Percentiles rank a stretch among this genome's conserved stretches.
These are phyloP conservation scores for Trichosanthes cucumerina DNA, from an alignment of 306 rosid genomes.

Conservation along the genomic window DNA sequence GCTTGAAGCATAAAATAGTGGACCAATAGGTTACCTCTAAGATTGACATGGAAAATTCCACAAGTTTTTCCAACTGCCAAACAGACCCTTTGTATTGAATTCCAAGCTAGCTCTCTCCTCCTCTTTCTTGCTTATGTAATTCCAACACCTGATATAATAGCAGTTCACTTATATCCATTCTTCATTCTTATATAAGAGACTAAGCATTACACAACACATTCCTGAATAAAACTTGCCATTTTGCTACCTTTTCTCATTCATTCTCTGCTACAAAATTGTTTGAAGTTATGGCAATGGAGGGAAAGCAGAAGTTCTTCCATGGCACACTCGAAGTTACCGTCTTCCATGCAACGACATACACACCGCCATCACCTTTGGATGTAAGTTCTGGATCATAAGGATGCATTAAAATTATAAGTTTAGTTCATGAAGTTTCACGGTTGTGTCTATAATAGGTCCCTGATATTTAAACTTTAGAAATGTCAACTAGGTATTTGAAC, in stretches of 20 bases:
- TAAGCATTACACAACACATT: not conserved
- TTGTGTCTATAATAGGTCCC: no score
- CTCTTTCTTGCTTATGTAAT: slow-evolving; percentile 14
- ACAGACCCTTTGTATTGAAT: slow-evolving; percentile 31
- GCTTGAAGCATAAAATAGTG: slow-evolving; percentile 49
- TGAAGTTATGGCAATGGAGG: slow-evolving; percentile 35
- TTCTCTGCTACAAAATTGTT: not conserved
- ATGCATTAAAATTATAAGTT: not conserved
- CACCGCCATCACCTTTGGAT: slow-evolving; percentile 54
- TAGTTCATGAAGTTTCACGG: no score
- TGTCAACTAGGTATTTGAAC: no score
- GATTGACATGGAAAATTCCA: slow-evolving; percentile 29
- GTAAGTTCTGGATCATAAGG: slow-evolving; percentile 30
- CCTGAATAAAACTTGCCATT: not conserved
- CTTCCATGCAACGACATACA: slow-evolving; percentile 69
- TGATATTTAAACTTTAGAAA: no score
- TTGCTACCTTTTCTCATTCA: not conserved
- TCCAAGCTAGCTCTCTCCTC: slow-evolving; percentile 32
- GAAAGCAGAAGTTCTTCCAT: slow-evolving; percentile 46
- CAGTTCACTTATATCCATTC: slow-evolving; percentile 9
- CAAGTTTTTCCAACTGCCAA: slow-evolving; percentile 60
- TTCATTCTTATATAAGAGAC: slow-evolving; percentile 23
- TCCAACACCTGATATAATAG: slow-evolving; percentile 6
- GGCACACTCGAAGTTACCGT: slow-evolving; percentile 91
- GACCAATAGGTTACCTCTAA: slow-evolving; percentile 36